A percentile compares a stretch with the other conserved stretches of the same genome.
phyloP scores from a whole-genome alignment of 2,329 filamentous ascomycete genomes.

The Paecilomyces dactylethromorphus region DNA sequence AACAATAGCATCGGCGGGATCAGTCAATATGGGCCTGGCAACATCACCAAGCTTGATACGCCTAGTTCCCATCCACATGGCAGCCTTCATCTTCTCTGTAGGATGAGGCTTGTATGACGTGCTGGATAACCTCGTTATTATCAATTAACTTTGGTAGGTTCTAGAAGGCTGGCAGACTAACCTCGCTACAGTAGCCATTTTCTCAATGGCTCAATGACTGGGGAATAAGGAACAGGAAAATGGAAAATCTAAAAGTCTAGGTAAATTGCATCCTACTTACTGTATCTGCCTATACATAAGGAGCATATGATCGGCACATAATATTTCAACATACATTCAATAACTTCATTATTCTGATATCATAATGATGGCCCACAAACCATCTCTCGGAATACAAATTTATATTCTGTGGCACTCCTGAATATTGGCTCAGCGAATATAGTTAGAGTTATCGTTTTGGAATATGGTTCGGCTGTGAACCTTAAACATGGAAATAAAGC shows the following conservation, averaged over 20 bases:
- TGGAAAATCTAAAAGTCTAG: background rate
- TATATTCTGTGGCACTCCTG: background rate
- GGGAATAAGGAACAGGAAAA: background rate
- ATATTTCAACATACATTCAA: background rate
- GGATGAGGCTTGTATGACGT: slow-evolving; percentile 20
- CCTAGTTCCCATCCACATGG: slow-evolving; percentile 22
- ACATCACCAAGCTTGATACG: slow-evolving; percentile 21
- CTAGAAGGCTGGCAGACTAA: background rate
- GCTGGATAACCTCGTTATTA: background rate
- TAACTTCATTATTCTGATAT: background rate
- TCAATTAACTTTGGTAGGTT: background rate
- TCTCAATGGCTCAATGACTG: background rate
- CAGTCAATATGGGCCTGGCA: slow-evolving; percentile 27
- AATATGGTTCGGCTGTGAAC: background rate
- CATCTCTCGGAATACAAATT: background rate
- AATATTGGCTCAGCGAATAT: background rate
- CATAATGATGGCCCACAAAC: background rate
- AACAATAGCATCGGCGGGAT: slow-evolving; percentile 25
- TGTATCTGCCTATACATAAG: background rate
- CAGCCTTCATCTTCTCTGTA: slow-evolving; percentile 23
- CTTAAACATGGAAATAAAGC: background rate
- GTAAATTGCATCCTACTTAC: background rate
- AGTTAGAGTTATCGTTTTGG: no score
- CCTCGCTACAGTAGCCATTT: background rate
- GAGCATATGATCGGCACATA: background rate